These are phyloP conservation scores for Inonotus obliquus DNA, from an alignment of 1,284 basidiomycete species.

Conservation along the genomic window DNA sequence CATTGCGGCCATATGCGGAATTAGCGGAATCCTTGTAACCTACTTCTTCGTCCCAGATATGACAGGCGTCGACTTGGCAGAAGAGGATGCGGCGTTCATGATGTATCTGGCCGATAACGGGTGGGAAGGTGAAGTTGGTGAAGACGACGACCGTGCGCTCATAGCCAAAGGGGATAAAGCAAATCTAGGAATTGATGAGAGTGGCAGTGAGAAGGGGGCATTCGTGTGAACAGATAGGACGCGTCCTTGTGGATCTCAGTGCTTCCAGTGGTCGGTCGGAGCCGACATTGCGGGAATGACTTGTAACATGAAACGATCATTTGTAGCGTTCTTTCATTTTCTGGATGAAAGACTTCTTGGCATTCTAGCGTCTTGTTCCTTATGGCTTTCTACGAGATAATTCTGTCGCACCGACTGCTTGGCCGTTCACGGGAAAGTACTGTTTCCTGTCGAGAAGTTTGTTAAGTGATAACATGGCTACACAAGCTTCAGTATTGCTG, in stretches of 20 bases:
- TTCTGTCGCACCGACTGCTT: background rate
- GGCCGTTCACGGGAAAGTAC: background rate
- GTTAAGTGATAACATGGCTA: background rate
- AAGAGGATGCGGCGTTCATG: constrained; percentile 61
- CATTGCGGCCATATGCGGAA: constrained; percentile 63
- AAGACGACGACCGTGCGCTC: constrained; percentile 41
- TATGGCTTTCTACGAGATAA: background rate
- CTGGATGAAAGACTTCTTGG: background rate
- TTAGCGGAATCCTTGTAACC: constrained; percentile 57
- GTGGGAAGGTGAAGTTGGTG: constrained; percentile 63
- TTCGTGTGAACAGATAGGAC: background rate
- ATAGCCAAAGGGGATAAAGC: constrained; percentile 22
- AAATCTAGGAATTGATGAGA: constrained; percentile 7
- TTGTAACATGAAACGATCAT: background rate
- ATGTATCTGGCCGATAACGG: constrained; percentile 57
- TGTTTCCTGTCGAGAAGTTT: too few species aligned
- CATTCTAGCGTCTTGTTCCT: background rate
- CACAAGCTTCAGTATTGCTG: background rate
- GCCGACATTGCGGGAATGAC: background rate
- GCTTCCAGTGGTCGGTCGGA: background rate
- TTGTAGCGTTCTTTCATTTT: background rate
- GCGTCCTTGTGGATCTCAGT: background rate
- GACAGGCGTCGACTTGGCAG: constrained; percentile 64
- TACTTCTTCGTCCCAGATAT: constrained; percentile 68
- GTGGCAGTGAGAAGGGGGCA: constrained; percentile 11